Conservation (phyloP, 352 stramenopile species). For the Vaucheria bursata region DNA sequence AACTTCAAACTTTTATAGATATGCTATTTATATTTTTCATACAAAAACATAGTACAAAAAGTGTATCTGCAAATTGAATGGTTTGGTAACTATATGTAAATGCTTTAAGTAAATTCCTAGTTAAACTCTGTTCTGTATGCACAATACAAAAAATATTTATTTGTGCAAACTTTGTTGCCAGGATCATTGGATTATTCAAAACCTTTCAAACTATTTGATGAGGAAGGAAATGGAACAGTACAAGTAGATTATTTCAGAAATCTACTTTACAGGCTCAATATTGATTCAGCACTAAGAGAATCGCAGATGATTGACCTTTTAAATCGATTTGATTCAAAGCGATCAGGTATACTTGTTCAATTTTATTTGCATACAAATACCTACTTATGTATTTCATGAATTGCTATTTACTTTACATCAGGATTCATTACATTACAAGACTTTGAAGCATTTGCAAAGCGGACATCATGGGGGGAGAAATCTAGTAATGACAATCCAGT, state of each 20-base stretch:
- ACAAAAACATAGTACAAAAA: too few relatives aligned
- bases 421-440: slow-evolving; percentile 33
- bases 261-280: slow-evolving; percentile 39
- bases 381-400: background rate
- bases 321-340: slow-evolving; percentile 35
- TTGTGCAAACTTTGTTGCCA: background rate
- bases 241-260: slow-evolving; percentile 30
- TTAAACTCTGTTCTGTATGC: too few relatives aligned
- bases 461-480: slow-evolving; percentile 32
- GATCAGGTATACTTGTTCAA: slow-evolving; percentile 17
- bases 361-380: background rate
- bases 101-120: too few relatives aligned
- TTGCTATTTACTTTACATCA: background rate
- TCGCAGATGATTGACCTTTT: slow-evolving; percentile 33
- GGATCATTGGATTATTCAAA: slow-evolving; percentile 37
- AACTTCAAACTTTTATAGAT: too few relatives aligned
- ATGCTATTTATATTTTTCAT: too few relatives aligned
- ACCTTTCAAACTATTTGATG: slow-evolving; percentile 41
- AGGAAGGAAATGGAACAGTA: slow-evolving; percentile 27
- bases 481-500: too few relatives aligned
- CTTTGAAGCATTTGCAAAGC: slow-evolving; percentile 35
- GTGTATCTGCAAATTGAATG: too few relatives aligned
- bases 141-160: too few relatives aligned
- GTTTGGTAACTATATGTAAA: too few relatives aligned
- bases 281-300: slow-evolving; percentile 37